phyloP scores from a whole-genome alignment of 352 stramenopile species.

The Phytophthora hybrid region DNA sequence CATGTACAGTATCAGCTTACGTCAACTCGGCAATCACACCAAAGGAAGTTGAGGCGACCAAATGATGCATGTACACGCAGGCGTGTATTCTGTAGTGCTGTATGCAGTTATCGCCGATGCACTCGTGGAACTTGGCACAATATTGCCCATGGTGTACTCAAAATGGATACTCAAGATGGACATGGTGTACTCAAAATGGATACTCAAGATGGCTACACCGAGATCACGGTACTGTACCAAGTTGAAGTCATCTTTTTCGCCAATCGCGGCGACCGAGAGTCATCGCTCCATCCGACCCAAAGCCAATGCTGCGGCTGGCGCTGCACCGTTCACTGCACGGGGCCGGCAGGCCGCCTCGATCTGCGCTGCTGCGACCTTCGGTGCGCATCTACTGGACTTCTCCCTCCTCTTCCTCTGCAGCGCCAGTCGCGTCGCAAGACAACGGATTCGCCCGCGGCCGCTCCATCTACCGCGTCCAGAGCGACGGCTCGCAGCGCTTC shows the following conservation, averaged over 20 bases:
- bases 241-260: constrained; percentile 3
- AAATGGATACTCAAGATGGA: too few species aligned
- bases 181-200: too few species aligned
- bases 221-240: not conserved
- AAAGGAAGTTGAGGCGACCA: too few species aligned
- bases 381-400: constrained; percentile 18
- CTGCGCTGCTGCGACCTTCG: not conserved
- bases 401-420: not conserved
- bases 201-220: too few species aligned
- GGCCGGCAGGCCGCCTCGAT: not conserved
- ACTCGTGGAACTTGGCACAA: too few species aligned
- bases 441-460: constrained; percentile 37
- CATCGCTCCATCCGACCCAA: constrained; percentile 3
- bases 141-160: too few species aligned
- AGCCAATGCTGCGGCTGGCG: constrained; percentile 25
- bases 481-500: constrained; percentile 16
- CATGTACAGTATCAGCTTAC: too few species aligned
- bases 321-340: not conserved
- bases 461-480: constrained; percentile 37
- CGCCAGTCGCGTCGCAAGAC: constrained; percentile 34
- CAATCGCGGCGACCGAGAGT: not conserved
- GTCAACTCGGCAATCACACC: too few species aligned
- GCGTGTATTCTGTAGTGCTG: too few species aligned
- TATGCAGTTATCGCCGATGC: too few species aligned
- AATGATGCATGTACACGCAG: too few species aligned